These are phyloP conservation scores for Chalciporus pseudorubinellus DNA, from an alignment of 768 basidiomycete species.

Conservation along the genomic window DNA sequence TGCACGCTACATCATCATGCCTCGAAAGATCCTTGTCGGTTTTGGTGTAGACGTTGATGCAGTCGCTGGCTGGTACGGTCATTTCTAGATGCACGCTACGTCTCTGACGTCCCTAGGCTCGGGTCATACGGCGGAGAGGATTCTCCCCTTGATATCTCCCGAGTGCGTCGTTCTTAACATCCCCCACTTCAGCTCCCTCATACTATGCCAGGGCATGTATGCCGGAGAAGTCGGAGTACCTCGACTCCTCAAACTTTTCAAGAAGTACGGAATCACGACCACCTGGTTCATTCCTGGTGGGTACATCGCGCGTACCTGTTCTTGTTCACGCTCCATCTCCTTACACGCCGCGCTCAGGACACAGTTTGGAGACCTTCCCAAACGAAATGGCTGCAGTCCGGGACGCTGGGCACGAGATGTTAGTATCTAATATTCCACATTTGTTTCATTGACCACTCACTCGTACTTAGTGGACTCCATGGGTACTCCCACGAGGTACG, in stretches of 20 bases:
- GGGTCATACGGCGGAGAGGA: constrained; percentile 78
- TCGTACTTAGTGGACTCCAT: constrained; percentile 50
- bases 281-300: constrained; percentile 77
- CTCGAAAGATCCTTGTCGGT: constrained; percentile 53
- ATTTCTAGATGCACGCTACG: not conserved
- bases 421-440: constrained; percentile 5
- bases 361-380: constrained; percentile 74
- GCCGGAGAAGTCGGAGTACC: constrained; percentile 73
- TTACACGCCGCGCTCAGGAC: constrained; percentile 38
- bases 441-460: not conserved
- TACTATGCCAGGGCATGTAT: constrained; percentile 51
- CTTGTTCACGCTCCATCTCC: not conserved
- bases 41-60: constrained; percentile 78
- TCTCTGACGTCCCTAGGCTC: constrained; percentile 40
- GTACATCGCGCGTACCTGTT: not conserved
- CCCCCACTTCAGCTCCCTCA: not conserved
- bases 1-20: constrained; percentile 35
- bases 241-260: constrained; percentile 67
- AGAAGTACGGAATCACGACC: constrained; percentile 63
- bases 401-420: constrained; percentile 75
- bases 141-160: constrained; percentile 65
- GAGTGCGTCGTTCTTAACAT: constrained; percentile 32
- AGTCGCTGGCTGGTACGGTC: constrained; percentile 63
- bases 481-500: constrained; percentile 68
- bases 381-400: constrained; percentile 65